Base-by-base conservation (phyloP, 495 filamentous ascomycete species). In the Wilcoxina mikolae region DNA sequence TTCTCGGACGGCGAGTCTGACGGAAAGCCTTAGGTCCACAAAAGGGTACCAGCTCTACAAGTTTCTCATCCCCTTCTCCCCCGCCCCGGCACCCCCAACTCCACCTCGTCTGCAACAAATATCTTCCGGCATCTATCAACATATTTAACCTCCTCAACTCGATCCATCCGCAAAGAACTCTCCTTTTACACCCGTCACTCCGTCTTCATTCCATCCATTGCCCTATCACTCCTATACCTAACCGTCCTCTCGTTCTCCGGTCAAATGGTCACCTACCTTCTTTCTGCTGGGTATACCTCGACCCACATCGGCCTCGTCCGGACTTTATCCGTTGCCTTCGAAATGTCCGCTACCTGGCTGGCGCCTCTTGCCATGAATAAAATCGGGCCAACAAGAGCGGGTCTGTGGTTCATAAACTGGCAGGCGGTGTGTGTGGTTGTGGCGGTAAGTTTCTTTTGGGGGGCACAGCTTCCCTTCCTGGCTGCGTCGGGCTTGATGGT, bases 321-420 rank as follows among this genome's bases (percentile, higher is more conserved):
- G 22, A 73, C 74, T 10, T 72, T 71, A 5, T 73, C 75, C 1
- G 75, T 76, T 4, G 33, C 73, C 10, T 73, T 76, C 5, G 78
- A 80, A 58, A 31, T 74, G 0, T 68, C 67, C 15, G 71, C 69
- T 3, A 74, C 72, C 0, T 78, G 72, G 68, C 35, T 72, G 1
- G 72, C 70, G 1, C 76, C 77, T 0, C 27, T 56, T 20, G 51
- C 80, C 3, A 82, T 78, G 73, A 58, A 60, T 2, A 64, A 67
- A 3, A 76, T 84, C 31, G 80, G 81, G 0, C 65, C 72, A 5
- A 70, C 78, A 3, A 63, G 82, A 1, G 72, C 74, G 0, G 82
- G 80, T 0, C 62, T 83, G 4, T 84, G 82, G 83, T 77, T 74
- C 46, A 52, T 78, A 3, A 76, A 71, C 51, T 84, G 78, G 78